A percentile compares a stretch with the other conserved stretches of the same genome.
These are phyloP conservation scores for Primulina huaijiensis DNA, from an alignment of 257 asterid genomes.

Conservation along the genomic window DNA sequence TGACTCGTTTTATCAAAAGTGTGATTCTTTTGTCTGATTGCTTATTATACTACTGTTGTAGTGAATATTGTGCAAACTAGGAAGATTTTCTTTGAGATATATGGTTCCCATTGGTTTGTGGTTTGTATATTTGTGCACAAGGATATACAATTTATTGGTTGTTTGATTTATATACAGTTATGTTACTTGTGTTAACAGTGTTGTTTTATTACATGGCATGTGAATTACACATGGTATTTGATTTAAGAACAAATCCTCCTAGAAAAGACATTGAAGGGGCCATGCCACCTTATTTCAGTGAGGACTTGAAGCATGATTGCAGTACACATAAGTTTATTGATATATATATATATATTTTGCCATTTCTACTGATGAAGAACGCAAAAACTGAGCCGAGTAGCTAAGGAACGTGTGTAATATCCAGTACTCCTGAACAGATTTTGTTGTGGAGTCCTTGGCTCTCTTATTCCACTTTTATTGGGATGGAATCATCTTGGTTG, in stretches of 20 bases:
- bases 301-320: neutral
- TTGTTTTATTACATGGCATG: neutral
- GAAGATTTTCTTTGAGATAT: constrained; percentile 16
- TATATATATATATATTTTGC: neutral
- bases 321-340: constrained; percentile 18
- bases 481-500: too few relatives aligned
- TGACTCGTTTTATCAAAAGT: constrained; percentile 23
- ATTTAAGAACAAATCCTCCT: neutral
- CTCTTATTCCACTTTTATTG: too few relatives aligned
- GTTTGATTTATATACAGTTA: constrained; percentile 38
- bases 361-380: constrained; percentile 18
- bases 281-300: constrained; percentile 7
- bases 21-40: constrained; percentile 33
- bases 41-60: constrained; percentile 30
- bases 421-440: too few relatives aligned
- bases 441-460: too few relatives aligned
- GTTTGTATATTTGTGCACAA: constrained; percentile 43
- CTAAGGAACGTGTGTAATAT: constrained; percentile 28
- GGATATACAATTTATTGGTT: constrained; percentile 45
- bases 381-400: constrained; percentile 21
- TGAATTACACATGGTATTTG: neutral
- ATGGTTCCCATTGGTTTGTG: constrained; percentile 34
- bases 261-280: neutral
- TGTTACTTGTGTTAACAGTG: neutral
- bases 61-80: constrained; percentile 31